Conservation (phyloP, 2,329 filamentous ascomycete species). For the Fusarium sp. region DNA sequence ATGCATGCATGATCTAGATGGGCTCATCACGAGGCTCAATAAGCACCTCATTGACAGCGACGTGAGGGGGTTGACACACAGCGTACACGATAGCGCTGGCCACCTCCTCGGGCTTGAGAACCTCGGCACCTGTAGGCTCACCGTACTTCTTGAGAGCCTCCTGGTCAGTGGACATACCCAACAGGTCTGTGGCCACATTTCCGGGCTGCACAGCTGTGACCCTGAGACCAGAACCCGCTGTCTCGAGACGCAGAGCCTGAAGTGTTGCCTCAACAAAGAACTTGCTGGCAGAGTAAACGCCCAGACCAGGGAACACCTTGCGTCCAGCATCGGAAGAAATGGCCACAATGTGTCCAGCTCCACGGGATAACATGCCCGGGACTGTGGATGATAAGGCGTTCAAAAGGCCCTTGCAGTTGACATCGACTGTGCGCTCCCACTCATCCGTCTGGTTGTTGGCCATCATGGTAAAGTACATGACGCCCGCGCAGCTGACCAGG, state of each 20-base stretch:
- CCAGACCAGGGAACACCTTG: constrained; percentile 83
- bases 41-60: constrained; percentile 83
- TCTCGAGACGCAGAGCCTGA: constrained; percentile 80
- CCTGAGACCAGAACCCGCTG: constrained; percentile 76
- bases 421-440: constrained; percentile 85
- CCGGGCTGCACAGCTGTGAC: constrained; percentile 83
- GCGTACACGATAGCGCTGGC: constrained; percentile 80
- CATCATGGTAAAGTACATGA: constrained; percentile 94
- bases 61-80: constrained; percentile 77
- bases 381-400: constrained; percentile 77
- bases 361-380: constrained; percentile 76
- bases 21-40: constrained; percentile 83
- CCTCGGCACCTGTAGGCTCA: constrained; percentile 78
- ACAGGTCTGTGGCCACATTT: constrained; percentile 78
- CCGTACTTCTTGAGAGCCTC: constrained; percentile 85
- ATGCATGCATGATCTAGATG: constrained; percentile 58
- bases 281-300: constrained; percentile 85
- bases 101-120: constrained; percentile 79
- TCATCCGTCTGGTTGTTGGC: constrained; percentile 77
- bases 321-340: constrained; percentile 86
- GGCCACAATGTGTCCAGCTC: constrained; percentile 78
- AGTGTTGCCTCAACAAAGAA: constrained; percentile 87
- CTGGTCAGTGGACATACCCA: constrained; percentile 78
- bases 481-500: constrained; percentile 82
- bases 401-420: constrained; percentile 86